These are phyloP conservation scores for Pyrenopolyporus hunteri DNA, from an alignment of 495 filamentous ascomycete genomes.

Conservation along the genomic window DNA sequence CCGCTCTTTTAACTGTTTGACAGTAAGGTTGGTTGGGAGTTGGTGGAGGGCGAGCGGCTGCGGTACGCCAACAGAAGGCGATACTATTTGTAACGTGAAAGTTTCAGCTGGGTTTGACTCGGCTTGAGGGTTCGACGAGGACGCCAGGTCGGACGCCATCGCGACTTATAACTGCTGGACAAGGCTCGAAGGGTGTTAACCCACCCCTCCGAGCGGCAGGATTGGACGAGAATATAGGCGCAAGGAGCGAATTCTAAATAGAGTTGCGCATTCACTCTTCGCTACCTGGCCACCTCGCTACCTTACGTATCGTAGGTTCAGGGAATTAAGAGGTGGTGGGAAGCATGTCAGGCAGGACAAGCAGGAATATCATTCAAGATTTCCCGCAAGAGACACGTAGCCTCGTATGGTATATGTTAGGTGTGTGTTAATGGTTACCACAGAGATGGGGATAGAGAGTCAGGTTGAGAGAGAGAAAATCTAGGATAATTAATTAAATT, in stretches of 20 bases:
- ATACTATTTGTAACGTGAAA: constrained; percentile 68
- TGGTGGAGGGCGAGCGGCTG: constrained; percentile 60
- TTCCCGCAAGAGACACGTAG: constrained; percentile 34
- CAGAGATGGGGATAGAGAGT: background rate
- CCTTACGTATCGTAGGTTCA: constrained; percentile 7
- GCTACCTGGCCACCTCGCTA: too few species aligned
- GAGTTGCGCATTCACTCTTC: constrained; percentile 19
- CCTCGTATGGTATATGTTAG: background rate
- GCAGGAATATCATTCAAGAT: constrained; percentile 9
- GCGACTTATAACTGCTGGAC: constrained; percentile 5
- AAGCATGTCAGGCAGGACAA: constrained; percentile 32
- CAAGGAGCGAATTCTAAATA: constrained; percentile 3
- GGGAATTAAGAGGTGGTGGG: constrained; percentile 13
- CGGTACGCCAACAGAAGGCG: constrained; percentile 64
- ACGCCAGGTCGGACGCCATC: constrained; percentile 36
- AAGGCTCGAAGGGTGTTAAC: constrained; percentile 1
- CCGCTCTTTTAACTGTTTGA: constrained; percentile 64
- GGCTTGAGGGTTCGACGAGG: constrained; percentile 23
- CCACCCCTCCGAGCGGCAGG: background rate
- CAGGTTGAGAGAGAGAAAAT: background rate
- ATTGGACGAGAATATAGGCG: background rate
- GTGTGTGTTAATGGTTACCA: background rate
- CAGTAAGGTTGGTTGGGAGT: constrained; percentile 60
- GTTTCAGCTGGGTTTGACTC: constrained; percentile 18
- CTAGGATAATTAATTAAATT: constrained; percentile 20